phyloP scores from a whole-genome alignment of 148 eudicot genomes.

The Camellia lanceoleosa region DNA sequence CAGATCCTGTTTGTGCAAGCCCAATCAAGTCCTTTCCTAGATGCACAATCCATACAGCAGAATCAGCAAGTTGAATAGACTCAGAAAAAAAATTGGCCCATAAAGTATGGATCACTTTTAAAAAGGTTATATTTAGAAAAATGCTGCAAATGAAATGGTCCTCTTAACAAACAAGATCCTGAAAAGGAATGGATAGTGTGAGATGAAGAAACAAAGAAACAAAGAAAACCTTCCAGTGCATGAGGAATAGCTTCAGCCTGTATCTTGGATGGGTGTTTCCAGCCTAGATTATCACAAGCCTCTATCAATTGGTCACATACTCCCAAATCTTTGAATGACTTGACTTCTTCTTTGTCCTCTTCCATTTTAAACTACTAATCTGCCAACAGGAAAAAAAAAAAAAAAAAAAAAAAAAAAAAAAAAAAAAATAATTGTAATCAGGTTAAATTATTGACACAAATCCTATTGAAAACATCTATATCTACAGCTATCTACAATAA shows the following conservation, averaged over 20 bases:
- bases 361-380: conserved; percentile 25
- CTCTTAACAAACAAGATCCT: background rate
- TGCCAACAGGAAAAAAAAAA: background rate
- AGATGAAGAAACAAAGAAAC: background rate
- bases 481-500: too few species aligned
- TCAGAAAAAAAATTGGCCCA: background rate
- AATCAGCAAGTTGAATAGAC: background rate
- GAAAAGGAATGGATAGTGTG: background rate
- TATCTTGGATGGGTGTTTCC: conserved; percentile 71
- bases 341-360: conserved; percentile 37
- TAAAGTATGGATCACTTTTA: background rate
- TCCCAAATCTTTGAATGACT: conserved; percentile 68
- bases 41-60: background rate
- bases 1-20: conserved; percentile 96
- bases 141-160: background rate
- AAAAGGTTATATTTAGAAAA: background rate
- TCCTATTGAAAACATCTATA: background rate
- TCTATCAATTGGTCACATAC: conserved; percentile 60
- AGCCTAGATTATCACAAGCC: conserved; percentile 61
- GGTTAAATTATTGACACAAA: background rate
- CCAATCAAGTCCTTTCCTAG: conserved; percentile 86
- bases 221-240: conserved; percentile 53
- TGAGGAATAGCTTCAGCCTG: conserved; percentile 79
- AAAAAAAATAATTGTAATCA: background rate
- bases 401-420: background rate